Percentiles rank a stretch among this genome's conserved stretches.
Evolutionary conservation across 805 yeast genomes (phyloP).

Genomic region (Metschnikowia continentalis): DNA sequence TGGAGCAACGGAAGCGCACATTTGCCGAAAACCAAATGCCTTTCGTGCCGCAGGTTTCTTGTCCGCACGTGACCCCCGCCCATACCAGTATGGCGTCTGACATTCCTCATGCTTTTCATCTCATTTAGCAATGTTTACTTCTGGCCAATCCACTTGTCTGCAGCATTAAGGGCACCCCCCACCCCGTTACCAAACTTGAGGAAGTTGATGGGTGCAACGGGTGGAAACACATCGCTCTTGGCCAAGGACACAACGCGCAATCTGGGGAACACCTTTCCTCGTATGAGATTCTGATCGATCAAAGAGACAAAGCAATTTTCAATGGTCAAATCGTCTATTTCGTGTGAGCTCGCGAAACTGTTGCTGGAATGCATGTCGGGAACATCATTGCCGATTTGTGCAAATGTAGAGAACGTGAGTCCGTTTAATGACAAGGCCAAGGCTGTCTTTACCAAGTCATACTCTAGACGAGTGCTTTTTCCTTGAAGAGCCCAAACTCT

Average conservation of each 20-base stretch:
- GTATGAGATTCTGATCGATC: constrained; percentile 51
- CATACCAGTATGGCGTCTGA: neutral
- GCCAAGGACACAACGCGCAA: constrained; percentile 39
- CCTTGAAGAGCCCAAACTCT: constrained; percentile 28
- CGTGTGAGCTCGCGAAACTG: neutral
- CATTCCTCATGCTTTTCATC: neutral
- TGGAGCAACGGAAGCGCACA: neutral
- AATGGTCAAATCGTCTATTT: constrained; percentile 36
- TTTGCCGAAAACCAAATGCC: neutral
- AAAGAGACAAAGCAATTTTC: constrained; percentile 49
- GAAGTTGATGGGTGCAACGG: constrained; percentile 19
- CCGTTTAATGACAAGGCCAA: constrained; percentile 16
- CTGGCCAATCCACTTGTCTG: constrained; percentile 18
- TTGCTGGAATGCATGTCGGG: neutral
- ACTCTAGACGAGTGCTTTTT: constrained; percentile 25
- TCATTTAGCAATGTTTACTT: neutral
- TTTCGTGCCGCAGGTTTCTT: neutral
- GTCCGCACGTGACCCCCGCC: neutral
- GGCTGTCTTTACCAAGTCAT: constrained; percentile 24
- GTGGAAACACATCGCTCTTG: constrained; percentile 42
- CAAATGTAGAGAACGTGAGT: constrained; percentile 10
- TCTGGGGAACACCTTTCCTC: constrained; percentile 47
- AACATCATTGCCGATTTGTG: neutral
- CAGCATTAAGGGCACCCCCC: constrained; percentile 8
- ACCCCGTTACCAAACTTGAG: constrained; percentile 16